phyloP scores from a whole-genome alignment of 352 stramenopile species.

The Globisporangium canariense region DNA sequence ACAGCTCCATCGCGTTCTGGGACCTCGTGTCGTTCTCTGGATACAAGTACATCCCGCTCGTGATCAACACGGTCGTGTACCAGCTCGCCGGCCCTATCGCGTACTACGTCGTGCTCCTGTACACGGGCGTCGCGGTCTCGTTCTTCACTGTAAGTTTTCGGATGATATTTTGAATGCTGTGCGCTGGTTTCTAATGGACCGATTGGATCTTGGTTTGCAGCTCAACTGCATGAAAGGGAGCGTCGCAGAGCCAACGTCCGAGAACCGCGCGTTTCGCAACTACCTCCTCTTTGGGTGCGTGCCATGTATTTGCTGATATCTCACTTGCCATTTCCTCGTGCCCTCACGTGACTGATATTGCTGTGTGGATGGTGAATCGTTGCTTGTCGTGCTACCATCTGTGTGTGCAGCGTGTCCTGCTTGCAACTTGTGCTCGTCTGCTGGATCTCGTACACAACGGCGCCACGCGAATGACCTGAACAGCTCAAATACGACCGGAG shows the following conservation, averaged over 20 bases:
- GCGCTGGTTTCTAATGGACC: background rate
- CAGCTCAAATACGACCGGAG: background rate
- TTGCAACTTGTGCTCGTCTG: conserved; percentile 78
- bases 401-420: conserved; percentile 56
- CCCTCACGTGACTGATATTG: background rate
- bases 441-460: conserved; percentile 85
- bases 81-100: conserved; percentile 76
- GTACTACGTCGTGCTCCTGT: conserved; percentile 93
- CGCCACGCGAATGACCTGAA: conserved; percentile 42
- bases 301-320: background rate
- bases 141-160: conserved; percentile 91
- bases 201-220: conserved; percentile 21
- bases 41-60: conserved; percentile 99
- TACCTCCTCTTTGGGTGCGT: conserved; percentile 82
- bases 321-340: background rate
- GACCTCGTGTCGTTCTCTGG: conserved; percentile 97
- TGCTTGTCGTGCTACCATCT: background rate
- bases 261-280: conserved; percentile 81
- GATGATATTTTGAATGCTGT: background rate
- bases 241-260: conserved; percentile 63
- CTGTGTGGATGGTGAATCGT: background rate
- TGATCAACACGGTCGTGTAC: conserved; percentile 92
- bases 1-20: conserved; percentile 91
- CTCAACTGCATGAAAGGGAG: conserved; percentile 89
- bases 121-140: conserved; percentile 89